Percentiles rank a stretch among this genome's conserved stretches.
Conservation (phyloP, 1,284 basidiomycete genomes). For the Tylopilus orsonianus region DNA sequence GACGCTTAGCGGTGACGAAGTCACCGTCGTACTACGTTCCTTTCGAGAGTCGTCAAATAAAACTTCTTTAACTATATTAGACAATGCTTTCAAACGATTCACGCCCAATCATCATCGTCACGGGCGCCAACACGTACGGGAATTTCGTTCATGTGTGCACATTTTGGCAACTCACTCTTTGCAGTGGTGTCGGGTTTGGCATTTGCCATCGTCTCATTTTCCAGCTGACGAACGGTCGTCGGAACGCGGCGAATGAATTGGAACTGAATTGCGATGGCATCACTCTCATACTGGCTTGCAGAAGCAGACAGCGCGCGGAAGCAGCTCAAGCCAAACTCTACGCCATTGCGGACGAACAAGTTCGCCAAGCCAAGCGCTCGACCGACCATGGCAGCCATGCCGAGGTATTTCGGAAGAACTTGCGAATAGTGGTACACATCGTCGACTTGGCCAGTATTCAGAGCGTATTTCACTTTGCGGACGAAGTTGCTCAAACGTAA, state of each 20-base stretch:
- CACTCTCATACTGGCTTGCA: conserved; percentile 84
- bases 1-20: too few relatives aligned
- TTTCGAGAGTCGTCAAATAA: too few relatives aligned
- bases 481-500: conserved; percentile 55
- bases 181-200: conserved; percentile 82
- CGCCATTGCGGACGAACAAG: conserved; percentile 52
- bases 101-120: conserved; percentile 61
- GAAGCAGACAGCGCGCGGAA: conserved; percentile 64
- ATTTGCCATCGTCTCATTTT: conserved; percentile 79
- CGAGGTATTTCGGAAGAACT: conserved; percentile 56
- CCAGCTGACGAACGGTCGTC: conserved; percentile 57
- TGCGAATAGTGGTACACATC: conserved; percentile 61
- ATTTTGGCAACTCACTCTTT: conserved; percentile 38
- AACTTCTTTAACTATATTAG: too few relatives aligned
- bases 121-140: conserved; percentile 66
- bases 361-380: conserved; percentile 37
- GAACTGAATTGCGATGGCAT: conserved; percentile 47
- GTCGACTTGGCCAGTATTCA: conserved; percentile 67
- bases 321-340: conserved; percentile 58
- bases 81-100: conserved; percentile 38
- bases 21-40: too few relatives aligned
- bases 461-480: conserved; percentile 66
- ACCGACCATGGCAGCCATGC: conserved; percentile 49
- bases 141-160: background rate
- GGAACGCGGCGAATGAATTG: conserved; percentile 27